Evolutionary conservation across 441 rosid species (phyloP), one percentile per base, ranked within the genome.

Genomic region (Populus tomentosa): DNA sequence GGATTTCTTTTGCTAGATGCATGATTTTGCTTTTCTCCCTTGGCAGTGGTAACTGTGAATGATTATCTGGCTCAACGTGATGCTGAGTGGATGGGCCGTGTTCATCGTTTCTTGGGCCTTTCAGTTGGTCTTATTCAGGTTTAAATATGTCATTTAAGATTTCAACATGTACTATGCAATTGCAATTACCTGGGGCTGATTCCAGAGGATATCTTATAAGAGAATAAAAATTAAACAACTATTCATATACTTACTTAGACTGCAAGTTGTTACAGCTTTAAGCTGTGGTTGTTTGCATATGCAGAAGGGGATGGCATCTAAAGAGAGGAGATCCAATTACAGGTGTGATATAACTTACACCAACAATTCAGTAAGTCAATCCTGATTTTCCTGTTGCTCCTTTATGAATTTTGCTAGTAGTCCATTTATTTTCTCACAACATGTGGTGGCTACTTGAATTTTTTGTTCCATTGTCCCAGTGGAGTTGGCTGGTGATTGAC

Each of bases 11-110:
- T 67, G 21, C 23, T 69, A 78, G 70, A 46, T 78, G 50, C 40
- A 11, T 80, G 82, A 80, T 71, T 72, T 30, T 80, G 50, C 69
- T 82, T 20, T 81, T 80, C 70, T 74, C 66, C 79, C 69, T 82
- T 82, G 78, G 77, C 88, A 95, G 99, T 95, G 87, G 99, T 95
- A 72, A 95, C 99, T 28, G 99, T 95, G 80, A 95, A 95, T 83
- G 97, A 95, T 88, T 95, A 95, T 83, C 86, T 95, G 73, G 99
- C 99, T 76, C 94, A 89, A 81, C 98, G 99, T 76, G 99, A 95
- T 89, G 99, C 99, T 80, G 98, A 95, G 79, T 95, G 99, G 99
- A 95, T 95, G 99, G 99, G 98, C 40, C 97, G 96, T 81, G 94
- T 95, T 83, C 96, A 95, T 88, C 90, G 90, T 71, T 95, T 86